Evolutionary conservation across 2,329 filamentous ascomycete species (phyloP).

Genomic region (Trichocomaceae sp.): DNA sequence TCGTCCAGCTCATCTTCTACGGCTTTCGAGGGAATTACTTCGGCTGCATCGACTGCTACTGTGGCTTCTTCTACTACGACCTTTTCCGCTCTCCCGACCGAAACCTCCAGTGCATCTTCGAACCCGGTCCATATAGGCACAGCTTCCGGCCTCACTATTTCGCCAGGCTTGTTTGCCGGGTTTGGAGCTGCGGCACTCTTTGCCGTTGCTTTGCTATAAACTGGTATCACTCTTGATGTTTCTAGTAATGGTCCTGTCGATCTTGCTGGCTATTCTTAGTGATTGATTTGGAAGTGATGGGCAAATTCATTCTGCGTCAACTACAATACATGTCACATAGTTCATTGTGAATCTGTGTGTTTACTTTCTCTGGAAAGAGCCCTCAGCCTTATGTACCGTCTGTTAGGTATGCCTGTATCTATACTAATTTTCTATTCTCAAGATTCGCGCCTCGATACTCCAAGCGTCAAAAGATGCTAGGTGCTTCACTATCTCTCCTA

Average conservation of each 20-base stretch:
- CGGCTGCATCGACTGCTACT: background rate
- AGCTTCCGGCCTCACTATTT: constrained; percentile 2
- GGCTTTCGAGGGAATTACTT: background rate
- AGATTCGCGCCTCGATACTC: background rate
- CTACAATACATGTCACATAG: background rate
- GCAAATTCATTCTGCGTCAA: background rate
- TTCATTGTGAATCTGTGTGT: background rate
- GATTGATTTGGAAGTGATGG: background rate
- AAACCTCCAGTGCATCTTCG: background rate
- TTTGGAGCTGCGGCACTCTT: constrained; percentile 3
- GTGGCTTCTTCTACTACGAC: background rate
- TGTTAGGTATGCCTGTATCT: too few relatives aligned
- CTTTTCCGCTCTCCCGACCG: background rate
- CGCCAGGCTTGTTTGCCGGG: background rate
- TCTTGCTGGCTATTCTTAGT: background rate
- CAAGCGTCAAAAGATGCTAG: too few relatives aligned
- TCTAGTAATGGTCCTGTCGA: background rate
- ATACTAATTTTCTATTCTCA: background rate
- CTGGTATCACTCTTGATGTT: background rate
- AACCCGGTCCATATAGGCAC: background rate
- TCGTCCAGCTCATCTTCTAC: background rate
- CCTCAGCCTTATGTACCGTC: too few relatives aligned
- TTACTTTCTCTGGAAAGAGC: background rate
- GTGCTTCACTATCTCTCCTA: too few relatives aligned
- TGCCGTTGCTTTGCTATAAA: constrained; percentile 7